A percentile compares a stretch with the other conserved stretches of the same genome.
phyloP scores from a whole-genome alignment of 2,329 filamentous ascomycete genomes.

The Botrytis sinoallii region DNA sequence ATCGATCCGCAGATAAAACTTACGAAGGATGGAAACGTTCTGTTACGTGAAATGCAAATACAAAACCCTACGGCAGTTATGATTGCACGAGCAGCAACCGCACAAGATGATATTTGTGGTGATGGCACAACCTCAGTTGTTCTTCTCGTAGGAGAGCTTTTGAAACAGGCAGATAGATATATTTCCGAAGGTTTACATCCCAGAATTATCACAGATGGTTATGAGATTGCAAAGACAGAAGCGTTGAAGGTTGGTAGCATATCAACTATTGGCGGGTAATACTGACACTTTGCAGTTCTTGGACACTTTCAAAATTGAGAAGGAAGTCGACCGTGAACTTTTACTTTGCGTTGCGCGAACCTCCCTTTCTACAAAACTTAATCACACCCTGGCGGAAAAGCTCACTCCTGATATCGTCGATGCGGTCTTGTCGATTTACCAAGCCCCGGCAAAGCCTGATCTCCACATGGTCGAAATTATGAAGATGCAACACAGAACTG shows the following conservation, averaged over 20 bases:
- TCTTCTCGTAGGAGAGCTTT: constrained; percentile 87
- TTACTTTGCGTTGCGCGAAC: constrained; percentile 90
- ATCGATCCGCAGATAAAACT: constrained; percentile 73
- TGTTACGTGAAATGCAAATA: constrained; percentile 80
- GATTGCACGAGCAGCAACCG: constrained; percentile 81
- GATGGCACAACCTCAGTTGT: constrained; percentile 98
- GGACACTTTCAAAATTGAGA: constrained; percentile 85
- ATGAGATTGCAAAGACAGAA: constrained; percentile 93
- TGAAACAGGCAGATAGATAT: constrained; percentile 96
- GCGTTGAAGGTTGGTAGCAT: constrained; percentile 67
- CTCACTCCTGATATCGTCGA: constrained; percentile 95
- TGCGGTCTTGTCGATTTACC: constrained; percentile 90
- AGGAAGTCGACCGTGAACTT: constrained; percentile 88
- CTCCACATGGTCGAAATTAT: constrained; percentile 99
- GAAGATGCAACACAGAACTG: constrained; percentile 99
- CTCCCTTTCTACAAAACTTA: constrained; percentile 92
- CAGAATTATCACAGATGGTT: constrained; percentile 93
- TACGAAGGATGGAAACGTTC: constrained; percentile 96
- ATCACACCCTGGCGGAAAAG: constrained; percentile 80
- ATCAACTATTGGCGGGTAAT: background rate
- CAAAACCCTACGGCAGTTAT: constrained; percentile 96
- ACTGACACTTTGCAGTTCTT: constrained; percentile 63
- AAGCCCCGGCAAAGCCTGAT: constrained; percentile 86
- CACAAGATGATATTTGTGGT: constrained; percentile 96
- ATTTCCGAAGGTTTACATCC: constrained; percentile 97